Conservation (phyloP, 139 green algal genomes). For the Micromonas pusilla region DNA sequence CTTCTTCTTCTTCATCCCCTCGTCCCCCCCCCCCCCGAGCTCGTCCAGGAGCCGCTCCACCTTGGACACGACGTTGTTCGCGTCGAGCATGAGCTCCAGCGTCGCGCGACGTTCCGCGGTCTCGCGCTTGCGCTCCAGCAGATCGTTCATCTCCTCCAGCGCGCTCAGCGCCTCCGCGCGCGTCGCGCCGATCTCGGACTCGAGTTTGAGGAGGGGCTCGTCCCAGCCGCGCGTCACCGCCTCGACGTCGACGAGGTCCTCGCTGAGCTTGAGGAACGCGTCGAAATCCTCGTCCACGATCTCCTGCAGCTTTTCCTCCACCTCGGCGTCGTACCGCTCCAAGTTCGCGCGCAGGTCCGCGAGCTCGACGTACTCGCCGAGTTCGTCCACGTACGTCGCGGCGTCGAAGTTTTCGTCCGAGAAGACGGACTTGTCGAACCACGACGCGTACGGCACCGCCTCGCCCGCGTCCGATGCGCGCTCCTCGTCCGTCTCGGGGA, state of each 20-base stretch:
- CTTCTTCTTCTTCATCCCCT: not conserved
- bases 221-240: conserved; percentile 74
- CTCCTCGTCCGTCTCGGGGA: not conserved
- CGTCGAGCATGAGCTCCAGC: conserved; percentile 82
- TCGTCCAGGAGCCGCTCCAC: conserved; percentile 37
- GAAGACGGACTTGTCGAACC: conserved; percentile 76
- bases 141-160: conserved; percentile 57
- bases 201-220: conserved; percentile 63
- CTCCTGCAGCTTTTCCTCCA: conserved; percentile 77
- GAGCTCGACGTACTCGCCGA: conserved; percentile 73
- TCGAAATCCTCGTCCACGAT: conserved; percentile 93
- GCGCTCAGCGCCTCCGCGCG: conserved; percentile 46
- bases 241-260: conserved; percentile 76
- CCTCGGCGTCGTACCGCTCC: conserved; percentile 51
- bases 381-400: conserved; percentile 65
- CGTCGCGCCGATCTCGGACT: conserved; percentile 45
- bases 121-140: conserved; percentile 59
- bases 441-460: conserved; percentile 36
- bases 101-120: conserved; percentile 55
- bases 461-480: not conserved
- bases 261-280: conserved; percentile 84
- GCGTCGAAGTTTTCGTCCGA: conserved; percentile 56
- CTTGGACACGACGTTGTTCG: conserved; percentile 73
- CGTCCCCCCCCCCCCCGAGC: not conserved
- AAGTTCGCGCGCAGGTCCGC: conserved; percentile 72